Evolutionary conservation across 495 filamentous ascomycete species (phyloP), one percentile per base, ranked within the genome.

Genomic region (Podospora australis): DNA sequence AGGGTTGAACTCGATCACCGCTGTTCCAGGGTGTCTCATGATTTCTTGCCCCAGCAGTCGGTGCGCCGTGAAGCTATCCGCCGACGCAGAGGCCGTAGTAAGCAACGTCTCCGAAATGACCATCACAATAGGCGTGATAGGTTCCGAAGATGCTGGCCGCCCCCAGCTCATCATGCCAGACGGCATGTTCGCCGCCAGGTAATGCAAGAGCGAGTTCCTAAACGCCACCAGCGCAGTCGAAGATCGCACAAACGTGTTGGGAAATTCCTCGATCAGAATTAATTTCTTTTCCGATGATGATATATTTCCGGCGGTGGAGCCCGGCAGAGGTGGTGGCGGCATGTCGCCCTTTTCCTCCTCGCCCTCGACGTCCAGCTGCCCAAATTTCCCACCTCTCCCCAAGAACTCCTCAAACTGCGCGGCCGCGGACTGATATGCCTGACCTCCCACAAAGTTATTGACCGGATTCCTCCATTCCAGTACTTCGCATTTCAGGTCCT

Each of bases 221-320:
- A 99, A 97, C 0, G 86, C 74, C 43, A 77, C 71, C 30, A 96
- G 62, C 45, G 77, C 73, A 13, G 76, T 74, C 9, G 85, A 86
- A 0, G 78, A 82, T 34, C 79, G 76, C 19, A 78, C 77, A 49
- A 90, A 82, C 0, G 86, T 84, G 54, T 86, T 89, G 1, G 94
- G 94, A 61, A 96, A 96, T 60, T 99, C 94, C 71, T 99, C 94
- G 41, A 99, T 75, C 7, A 97, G 65, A 35, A 96, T 84, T 25
- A 96, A 62, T 54, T 69, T 70, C 52, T 58, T 66, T 13, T 55
- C 48, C 43, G 50, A 50, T 29, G 55, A 54, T 34, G 41, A 14
- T 11, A 19, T 14, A 21, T 16, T 17, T 4, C 22, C 26, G 5
- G 52, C 34, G 11, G 46, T 42, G n/a, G n/a, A n/a, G n/a, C n/a